Evolutionary conservation across 495 filamentous ascomycete genomes (phyloP), one percentile per base, ranked within the genome.

Genomic region (Neurospora sp.): DNA sequence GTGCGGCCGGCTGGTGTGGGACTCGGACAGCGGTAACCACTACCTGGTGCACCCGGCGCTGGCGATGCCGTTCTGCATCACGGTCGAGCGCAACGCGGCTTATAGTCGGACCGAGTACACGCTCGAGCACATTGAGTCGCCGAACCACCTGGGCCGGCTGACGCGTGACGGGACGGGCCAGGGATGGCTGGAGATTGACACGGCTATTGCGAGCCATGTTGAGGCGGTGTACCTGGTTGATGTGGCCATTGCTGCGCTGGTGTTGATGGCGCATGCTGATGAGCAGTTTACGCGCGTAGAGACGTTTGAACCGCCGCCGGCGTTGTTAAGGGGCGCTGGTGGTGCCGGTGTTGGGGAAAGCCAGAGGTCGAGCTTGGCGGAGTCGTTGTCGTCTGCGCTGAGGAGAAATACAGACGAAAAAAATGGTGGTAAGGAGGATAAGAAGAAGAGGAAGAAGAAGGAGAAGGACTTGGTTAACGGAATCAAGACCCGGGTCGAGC

Each of bases 161-260:
- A 84, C 83, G 59, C 81, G 86, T 12, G 86, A 89, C 77, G 85
- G 85, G 44, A 83, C 84, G 3, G 87, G 86, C 11, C 79, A 76
- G 18, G 86, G 86, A 20, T 87, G 81, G 79, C 75, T 89, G 16
- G 85, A 88, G 74, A 78, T 88, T 14, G 86, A 88, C 74, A 88
- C 87, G 14, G 77, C 78, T 4, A 82, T 87, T 12, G 86, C 86
- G 8, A 77, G 80, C 31, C 82, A 82, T 72, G 78, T 87, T 68
- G 85, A 88, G 37, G 89, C 88, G 46, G 85, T 92, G 46, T 94
- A 93, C 76, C 84, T 92, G 5, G 86, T 94, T n/a, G 92, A 95
- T 78, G 91, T 93, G 0, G 85, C 88, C 3, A 85, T 92, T 10
- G 86, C 89, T 4, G 91, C 92, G 0, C 82, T 94, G 16, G 78